Conservation (phyloP, 306 rosid genomes). For the Quercus wislizeni region DNA sequence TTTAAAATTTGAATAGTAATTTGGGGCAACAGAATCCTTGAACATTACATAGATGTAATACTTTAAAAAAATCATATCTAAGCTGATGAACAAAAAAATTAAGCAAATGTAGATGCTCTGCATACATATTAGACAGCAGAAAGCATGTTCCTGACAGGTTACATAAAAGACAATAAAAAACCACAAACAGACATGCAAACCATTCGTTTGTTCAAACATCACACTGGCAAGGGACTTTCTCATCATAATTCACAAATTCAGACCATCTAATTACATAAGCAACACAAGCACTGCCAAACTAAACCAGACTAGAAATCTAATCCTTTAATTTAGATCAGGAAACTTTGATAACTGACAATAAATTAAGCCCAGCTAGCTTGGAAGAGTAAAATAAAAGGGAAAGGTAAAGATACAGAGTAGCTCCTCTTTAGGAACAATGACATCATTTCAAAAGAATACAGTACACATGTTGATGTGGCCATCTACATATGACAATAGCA, state of each 20-base stretch:
- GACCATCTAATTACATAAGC: not conserved
- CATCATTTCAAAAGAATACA: not conserved
- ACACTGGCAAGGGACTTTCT: not conserved
- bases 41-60: not conserved
- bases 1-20: not conserved
- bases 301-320: too few relatives aligned
- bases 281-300: too few relatives aligned
- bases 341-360: not conserved
- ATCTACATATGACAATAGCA: not conserved
- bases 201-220: not conserved
- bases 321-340: not conserved
- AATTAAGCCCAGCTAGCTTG: conserved; percentile 2
- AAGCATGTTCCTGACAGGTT: not conserved
- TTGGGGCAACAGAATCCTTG: conserved; percentile 2
- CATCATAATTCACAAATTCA: not conserved
- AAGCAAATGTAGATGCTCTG: not conserved
- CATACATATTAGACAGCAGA: not conserved
- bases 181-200: not conserved
- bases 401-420: not conserved
- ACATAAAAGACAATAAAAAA: not conserved
- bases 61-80: not conserved
- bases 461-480: not conserved
- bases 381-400: conserved; percentile 2
- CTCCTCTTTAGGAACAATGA: conserved; percentile 6
- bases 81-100: not conserved